These are phyloP conservation scores for Reticulascus tulasneorum DNA, from an alignment of 2,329 filamentous ascomycete species.

Conservation along the genomic window DNA sequence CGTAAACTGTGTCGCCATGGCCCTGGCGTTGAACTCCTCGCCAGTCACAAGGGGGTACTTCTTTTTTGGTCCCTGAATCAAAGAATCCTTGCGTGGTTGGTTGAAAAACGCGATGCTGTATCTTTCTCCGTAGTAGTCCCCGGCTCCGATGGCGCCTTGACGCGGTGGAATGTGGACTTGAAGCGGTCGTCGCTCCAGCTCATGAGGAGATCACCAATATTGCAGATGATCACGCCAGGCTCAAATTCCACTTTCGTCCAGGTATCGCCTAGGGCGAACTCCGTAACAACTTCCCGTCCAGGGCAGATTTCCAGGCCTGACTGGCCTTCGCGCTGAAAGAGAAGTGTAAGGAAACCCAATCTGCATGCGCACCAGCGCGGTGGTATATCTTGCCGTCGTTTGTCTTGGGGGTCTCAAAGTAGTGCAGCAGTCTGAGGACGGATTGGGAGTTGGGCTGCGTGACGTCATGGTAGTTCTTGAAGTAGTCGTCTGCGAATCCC, in stretches of 20 bases:
- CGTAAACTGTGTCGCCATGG: conserved; percentile 4
- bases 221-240: conserved; percentile 56
- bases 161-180: conserved; percentile 62
- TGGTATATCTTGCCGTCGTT: conserved; percentile 41
- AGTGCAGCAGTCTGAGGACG: conserved; percentile 53
- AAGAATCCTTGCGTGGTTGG: conserved; percentile 54
- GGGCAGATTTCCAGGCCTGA: conserved; percentile 62
- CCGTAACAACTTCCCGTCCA: conserved; percentile 55
- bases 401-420: conserved; percentile 40
- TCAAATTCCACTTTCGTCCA: conserved; percentile 61
- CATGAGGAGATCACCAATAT: conserved; percentile 65
- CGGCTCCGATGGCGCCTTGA: conserved; percentile 55
- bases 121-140: conserved; percentile 54
- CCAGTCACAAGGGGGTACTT: conserved; percentile 61
- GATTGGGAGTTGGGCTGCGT: conserved; percentile 47
- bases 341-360: conserved; percentile 59
- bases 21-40: conserved; percentile 47
- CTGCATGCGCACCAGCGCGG: conserved; percentile 59
- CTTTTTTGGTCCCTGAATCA: conserved; percentile 56
- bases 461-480: conserved; percentile 50
- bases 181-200: conserved; percentile 64
- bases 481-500: conserved; percentile 52
- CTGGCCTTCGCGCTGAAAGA: conserved; percentile 60
- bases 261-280: conserved; percentile 53
- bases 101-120: conserved; percentile 67